Evolutionary conservation across 139 green algal species (phyloP).

Genomic region (Picochlorum sp.): DNA sequence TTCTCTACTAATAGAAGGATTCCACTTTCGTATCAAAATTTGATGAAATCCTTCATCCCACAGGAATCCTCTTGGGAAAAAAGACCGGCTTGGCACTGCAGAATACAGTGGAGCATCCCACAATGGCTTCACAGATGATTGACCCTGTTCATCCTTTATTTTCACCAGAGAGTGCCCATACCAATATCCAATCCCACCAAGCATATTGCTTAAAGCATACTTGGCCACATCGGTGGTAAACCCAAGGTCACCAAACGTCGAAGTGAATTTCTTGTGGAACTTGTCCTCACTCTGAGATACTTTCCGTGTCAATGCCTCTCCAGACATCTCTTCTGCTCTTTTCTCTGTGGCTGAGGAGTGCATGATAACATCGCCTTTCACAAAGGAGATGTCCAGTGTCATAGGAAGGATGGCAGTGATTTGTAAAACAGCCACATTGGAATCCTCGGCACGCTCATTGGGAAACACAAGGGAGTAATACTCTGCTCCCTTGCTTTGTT

Average conservation of each 20-base stretch:
- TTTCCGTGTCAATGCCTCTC: not conserved
- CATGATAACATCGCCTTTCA: conserved; percentile 1
- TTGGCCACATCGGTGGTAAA: not conserved
- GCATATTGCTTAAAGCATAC: conserved; percentile 78
- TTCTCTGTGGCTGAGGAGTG: not conserved
- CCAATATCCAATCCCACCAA: conserved; percentile 92
- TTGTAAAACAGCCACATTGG: conserved; percentile 57
- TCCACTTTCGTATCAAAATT: conserved; percentile 50
- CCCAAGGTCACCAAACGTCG: not conserved
- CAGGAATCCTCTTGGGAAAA: conserved; percentile 93
- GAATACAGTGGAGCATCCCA: conserved; percentile 50
- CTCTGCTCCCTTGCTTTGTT: conserved; percentile 2
- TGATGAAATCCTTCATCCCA: conserved; percentile 99
- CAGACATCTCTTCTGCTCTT: not conserved
- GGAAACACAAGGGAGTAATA: conserved; percentile 30
- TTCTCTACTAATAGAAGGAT: conserved; percentile 55
- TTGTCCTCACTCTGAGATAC: not conserved
- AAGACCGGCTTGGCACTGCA: conserved; percentile 70
- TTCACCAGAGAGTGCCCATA: conserved; percentile 60
- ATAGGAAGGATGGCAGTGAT: conserved; percentile 40
- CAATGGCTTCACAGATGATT: not conserved
- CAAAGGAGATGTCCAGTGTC: conserved; percentile 49
- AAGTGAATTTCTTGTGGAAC: not conserved
- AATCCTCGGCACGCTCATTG: conserved; percentile 30
- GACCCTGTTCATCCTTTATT: not conserved